These are phyloP conservation scores for Tardiomyces digboiensis DNA, from an alignment of 1,139 yeast species.

Conservation along the genomic window DNA sequence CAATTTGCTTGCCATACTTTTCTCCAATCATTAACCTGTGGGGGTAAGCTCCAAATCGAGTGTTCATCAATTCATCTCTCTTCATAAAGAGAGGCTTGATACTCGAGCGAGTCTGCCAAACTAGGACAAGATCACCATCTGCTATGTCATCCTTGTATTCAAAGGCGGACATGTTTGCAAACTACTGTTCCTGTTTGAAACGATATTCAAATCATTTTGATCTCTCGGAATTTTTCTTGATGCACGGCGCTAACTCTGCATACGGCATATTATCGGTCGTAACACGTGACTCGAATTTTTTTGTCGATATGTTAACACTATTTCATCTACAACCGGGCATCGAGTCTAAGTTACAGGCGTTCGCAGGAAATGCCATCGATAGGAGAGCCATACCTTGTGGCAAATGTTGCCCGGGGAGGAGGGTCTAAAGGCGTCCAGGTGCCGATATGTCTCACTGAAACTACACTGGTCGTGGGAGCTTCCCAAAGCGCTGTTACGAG, in stretches of 20 bases:
- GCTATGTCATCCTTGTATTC: slow-evolving; percentile 49
- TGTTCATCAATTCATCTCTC: slow-evolving; percentile 54
- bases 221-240: background rate
- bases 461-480: slow-evolving; percentile 43
- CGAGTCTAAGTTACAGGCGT: slow-evolving; percentile 2
- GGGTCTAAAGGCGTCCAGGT: slow-evolving; percentile 6
- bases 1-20: slow-evolving; percentile 78
- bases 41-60: slow-evolving; percentile 82
- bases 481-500: slow-evolving; percentile 71
- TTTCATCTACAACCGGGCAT: background rate
- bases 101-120: slow-evolving; percentile 73
- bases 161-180: slow-evolving; percentile 28
- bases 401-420: slow-evolving; percentile 20
- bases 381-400: slow-evolving; percentile 23
- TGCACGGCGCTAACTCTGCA: background rate
- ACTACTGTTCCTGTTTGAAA: too few species aligned
- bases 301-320: background rate
- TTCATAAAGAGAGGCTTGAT: slow-evolving; percentile 65
- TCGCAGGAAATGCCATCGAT: slow-evolving; percentile 23
- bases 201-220: too few species aligned
- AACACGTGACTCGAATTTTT: slow-evolving; percentile 2
- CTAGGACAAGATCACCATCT: slow-evolving; percentile 80
- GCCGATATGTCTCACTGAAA: slow-evolving; percentile 9
- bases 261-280: too few species aligned
- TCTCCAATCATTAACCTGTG: slow-evolving; percentile 78